Conservation (phyloP, 805 yeast species). For the Candida tallmaniae region DNA sequence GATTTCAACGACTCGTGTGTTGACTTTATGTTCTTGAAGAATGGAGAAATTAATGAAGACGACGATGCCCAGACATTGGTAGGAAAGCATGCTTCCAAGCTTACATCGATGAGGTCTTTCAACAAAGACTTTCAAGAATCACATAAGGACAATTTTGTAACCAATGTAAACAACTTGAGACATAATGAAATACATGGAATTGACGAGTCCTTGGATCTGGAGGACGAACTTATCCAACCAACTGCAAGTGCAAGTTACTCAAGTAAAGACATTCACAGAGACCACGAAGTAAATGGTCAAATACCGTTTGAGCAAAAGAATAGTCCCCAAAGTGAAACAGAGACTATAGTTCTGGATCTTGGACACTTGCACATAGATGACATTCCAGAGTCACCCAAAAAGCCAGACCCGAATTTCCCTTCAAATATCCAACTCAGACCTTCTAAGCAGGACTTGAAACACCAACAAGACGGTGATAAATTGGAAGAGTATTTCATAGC, state of each 20-base stretch:
- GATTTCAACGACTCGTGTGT: background rate
- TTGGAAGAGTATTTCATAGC: background rate
- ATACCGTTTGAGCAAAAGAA: background rate
- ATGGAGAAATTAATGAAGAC: conserved; percentile 1
- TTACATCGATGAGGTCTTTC: background rate
- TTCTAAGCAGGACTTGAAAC: conserved; percentile 7
- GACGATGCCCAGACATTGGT: conserved; percentile 11
- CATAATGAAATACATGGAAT: conserved; percentile 21
- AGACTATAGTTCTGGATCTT: background rate
- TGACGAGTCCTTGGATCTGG: conserved; percentile 1
- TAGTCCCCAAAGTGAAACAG: background rate
- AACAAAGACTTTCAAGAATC: background rate
- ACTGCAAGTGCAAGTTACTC: no score
- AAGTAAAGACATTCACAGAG: conserved; percentile 2
- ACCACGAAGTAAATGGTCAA: background rate
- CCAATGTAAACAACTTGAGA: conserved; percentile 22
- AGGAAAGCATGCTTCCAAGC: conserved; percentile 1
- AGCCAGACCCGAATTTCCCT: background rate
- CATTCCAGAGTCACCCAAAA: conserved; percentile 1
- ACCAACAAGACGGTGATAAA: conserved; percentile 4
- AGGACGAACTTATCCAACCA: background rate
- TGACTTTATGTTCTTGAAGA: conserved; percentile 5
- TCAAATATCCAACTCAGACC: conserved; percentile 9
- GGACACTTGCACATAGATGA: background rate
- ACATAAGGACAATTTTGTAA: conserved; percentile 16